Percentiles rank a stretch among this genome's conserved stretches.
These are phyloP conservation scores for Diospyros kaki DNA, from an alignment of 148 eudicot genomes.

Conservation along the genomic window DNA sequence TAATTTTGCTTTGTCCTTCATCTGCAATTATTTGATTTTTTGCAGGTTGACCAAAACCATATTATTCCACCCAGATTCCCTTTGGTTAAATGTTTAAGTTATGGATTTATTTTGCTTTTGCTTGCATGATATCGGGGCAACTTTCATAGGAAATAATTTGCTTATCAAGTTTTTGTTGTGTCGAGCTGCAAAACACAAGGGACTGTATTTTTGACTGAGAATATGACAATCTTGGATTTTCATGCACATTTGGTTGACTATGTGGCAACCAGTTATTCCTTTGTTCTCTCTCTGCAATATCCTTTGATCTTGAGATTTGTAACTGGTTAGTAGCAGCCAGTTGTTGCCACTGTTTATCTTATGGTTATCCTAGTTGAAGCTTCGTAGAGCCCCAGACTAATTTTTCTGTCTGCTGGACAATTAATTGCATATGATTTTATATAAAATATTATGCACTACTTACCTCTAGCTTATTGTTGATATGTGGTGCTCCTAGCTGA, in stretches of 20 bases:
- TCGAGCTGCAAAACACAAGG: neutral
- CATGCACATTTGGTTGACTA: neutral
- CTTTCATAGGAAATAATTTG: neutral
- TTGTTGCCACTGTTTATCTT: neutral
- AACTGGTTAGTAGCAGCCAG: neutral
- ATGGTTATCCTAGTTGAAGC: neutral
- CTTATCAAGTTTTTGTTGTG: neutral
- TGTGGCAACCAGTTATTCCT: too few species aligned
- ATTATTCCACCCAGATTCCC: neutral
- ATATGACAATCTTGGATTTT: neutral
- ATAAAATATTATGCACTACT: neutral
- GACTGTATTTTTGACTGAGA: neutral
- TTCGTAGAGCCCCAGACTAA: neutral
- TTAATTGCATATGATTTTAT: neutral
- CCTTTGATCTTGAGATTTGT: too few species aligned
- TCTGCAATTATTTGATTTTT: too few species aligned
- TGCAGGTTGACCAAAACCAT: neutral
- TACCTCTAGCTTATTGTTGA: conserved; percentile 24
- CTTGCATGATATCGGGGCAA: neutral
- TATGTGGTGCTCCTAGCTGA: conserved; percentile 19
- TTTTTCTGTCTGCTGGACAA: neutral
- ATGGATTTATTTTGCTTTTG: too few species aligned
- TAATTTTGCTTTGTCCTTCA: too few species aligned
- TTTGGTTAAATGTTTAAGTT: neutral
- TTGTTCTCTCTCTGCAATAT: too few species aligned